phyloP scores from a whole-genome alignment of 805 yeast genomes.

The Sugiyamaella lignohabitans region DNA sequence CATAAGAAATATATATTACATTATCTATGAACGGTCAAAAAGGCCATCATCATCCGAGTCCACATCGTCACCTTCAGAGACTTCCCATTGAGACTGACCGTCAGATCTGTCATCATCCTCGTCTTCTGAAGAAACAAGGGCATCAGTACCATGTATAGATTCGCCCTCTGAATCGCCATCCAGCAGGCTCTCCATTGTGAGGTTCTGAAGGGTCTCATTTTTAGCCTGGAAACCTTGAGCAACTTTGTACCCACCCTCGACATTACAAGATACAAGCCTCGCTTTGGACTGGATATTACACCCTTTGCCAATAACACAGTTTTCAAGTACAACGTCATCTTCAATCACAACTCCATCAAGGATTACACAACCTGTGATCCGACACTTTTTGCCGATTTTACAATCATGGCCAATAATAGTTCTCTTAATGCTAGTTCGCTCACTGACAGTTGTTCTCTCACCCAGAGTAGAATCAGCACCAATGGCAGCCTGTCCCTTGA shows the following conservation, averaged over 20 bases:
- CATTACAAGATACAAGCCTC: slow-evolving; percentile 70
- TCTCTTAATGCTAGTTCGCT: slow-evolving; percentile 78
- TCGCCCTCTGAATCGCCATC: slow-evolving; percentile 24
- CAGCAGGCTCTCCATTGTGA: slow-evolving; percentile 30
- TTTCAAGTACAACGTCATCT: slow-evolving; percentile 68
- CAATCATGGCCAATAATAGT: slow-evolving; percentile 74
- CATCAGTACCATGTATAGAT: too few species aligned
- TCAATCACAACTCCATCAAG: slow-evolving; percentile 65
- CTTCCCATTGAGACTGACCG: slow-evolving; percentile 32
- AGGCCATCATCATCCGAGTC: slow-evolving; percentile 51
- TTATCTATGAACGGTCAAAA: slow-evolving; percentile 45
- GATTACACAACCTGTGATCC: slow-evolving; percentile 79
- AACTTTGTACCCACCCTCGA: slow-evolving; percentile 74
- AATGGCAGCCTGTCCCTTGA: slow-evolving; percentile 51
- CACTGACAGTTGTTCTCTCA: slow-evolving; percentile 59
- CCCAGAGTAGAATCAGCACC: slow-evolving; percentile 87
- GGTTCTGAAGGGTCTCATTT: slow-evolving; percentile 33
- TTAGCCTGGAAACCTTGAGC: slow-evolving; percentile 27
- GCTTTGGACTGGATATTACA: slow-evolving; percentile 60
- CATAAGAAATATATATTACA: too few species aligned
- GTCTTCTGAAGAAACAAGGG: slow-evolving; percentile 21
- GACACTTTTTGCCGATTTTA: slow-evolving; percentile 75
- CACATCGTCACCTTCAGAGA: slow-evolving; percentile 38
- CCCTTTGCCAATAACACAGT: slow-evolving; percentile 73
- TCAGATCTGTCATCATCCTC: slow-evolving; percentile 32